Evolutionary conservation across 148 eudicot species (phyloP), one percentile per base, ranked within the genome.

Genomic region (Fallopia convolvulus): DNA sequence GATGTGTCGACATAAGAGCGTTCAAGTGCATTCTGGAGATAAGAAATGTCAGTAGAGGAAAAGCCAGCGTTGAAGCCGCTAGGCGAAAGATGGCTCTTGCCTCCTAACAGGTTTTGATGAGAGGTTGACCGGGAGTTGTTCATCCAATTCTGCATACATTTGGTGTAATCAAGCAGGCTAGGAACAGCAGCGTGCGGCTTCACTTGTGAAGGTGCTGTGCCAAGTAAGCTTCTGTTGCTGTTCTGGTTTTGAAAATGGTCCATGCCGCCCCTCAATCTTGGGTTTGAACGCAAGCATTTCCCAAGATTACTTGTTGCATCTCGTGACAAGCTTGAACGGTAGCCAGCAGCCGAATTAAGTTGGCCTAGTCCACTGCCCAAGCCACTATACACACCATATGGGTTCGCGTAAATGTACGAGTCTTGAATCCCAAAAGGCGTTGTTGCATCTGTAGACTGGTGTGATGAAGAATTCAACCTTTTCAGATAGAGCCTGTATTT

Each of bases 401-500:
- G 79, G 81, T 52, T 53, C 46, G 56, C 18, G 65, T 49, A 50
- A 8, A 56, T 18, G 5, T 44, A 73, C 9, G 65, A 14, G 77
- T 53, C 66, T 76, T 0, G 82, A 50, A 47, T 81, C 80, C 6
- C 81, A 75, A 72, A 83, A 78, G 73, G 83, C 78, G 84, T 80
- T 44, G 55, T 39, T 20, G 63, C 9, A 50, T 12, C 11, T 12
- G 72, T 36, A 5, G 18, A 41, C 23, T 72, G 77, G 41, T 8
- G 60, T 58, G 17, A 87, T 30, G 86, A 17, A 55, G 86, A 86
- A 68, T 84, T 85, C 13, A 95, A 83, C 80, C 91, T 89, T 83
- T 83, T 88, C 36, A 95, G 83, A 81, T 85, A 91, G 50, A 89
- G 85, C 86, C 99, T 80, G 65, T 95, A 95, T 82, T 95, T 95